Evolutionary conservation across 139 green algal genomes (phyloP), one percentile per base, ranked within the genome.

Genomic region (Marvania coccoides): DNA sequence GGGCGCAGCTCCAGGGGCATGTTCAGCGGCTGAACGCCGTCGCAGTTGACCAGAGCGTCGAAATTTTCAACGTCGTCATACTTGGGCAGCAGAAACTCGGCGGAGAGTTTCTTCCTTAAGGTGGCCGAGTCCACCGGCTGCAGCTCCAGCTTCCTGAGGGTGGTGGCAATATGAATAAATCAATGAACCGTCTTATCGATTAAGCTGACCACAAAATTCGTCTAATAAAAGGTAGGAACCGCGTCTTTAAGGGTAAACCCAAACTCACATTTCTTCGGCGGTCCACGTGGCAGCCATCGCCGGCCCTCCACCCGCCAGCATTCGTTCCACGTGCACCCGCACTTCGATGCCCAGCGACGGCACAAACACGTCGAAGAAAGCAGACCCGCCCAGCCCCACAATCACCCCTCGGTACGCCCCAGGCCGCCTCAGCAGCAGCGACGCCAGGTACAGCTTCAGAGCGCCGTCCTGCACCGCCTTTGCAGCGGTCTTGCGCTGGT

Each of bases 361-460:
- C 3, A 97, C 48, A 72, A 88, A 98, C 8, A 83, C 74, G 26
- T 68, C 76, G 53, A 96, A 82, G 77, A 85, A 96, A 33, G 66
- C 69, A 63, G 83, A 73, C 24, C 86, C 85, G 2, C 81, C 85
- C 3, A 95, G 30, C 26, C 63, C 55, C 6, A 78, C 64, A 4
- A 95, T 73, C 29, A 94, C 70, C 55, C 39, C 40, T 48, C 24
- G 30, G 24, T 37, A 72, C 0, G 90, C 63, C 23, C 72, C 51
- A 5, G 83, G 82, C 5, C 65, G 15, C 28, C 59, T 51, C 26
- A 67, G 29, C 60, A 98, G 79, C 75, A 95, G 69, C 31, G 86
- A 71, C 14, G 76, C 86, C 28, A 97, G 73, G 71, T 90, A 95
- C 31, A 97, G 61, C 37, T 74, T 75, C 23, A 85, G 53, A 33